Evolutionary conservation across 805 yeast species (phyloP).

Genomic region (Pichia cephalocereana): DNA sequence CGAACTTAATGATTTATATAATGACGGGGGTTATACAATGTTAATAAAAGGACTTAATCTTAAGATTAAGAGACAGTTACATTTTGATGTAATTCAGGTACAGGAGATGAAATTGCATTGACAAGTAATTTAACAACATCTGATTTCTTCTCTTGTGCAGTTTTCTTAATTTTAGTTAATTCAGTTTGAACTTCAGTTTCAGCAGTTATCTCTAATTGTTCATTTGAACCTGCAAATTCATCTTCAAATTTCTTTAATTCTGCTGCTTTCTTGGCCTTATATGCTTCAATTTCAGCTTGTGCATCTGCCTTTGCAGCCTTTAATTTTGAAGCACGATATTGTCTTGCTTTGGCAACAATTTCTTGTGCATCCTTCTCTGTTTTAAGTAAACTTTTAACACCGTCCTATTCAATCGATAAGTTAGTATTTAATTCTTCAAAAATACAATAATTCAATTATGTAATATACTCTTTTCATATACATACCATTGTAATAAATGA

Average conservation of each 20-base stretch:
- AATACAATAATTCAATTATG: too few relatives aligned
- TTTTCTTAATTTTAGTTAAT: constrained; percentile 53
- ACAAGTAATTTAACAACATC: constrained; percentile 69
- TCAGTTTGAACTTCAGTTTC: constrained; percentile 64
- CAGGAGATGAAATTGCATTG: constrained; percentile 70
- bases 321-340: constrained; percentile 76
- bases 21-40: too few relatives aligned
- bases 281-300: constrained; percentile 74
- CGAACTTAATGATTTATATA: neutral
- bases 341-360: constrained; percentile 87
- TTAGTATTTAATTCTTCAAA: neutral
- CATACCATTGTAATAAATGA: neutral
- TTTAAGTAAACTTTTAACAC: constrained; percentile 62
- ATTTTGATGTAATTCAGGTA: constrained; percentile 76
- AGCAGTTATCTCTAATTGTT: constrained; percentile 70
- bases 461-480: too few relatives aligned
- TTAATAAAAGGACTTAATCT: too few relatives aligned
- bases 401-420: constrained; percentile 17
- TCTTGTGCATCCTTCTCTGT: constrained; percentile 98
- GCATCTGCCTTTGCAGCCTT: constrained; percentile 96
- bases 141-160: constrained; percentile 52
- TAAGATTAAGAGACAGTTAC: constrained; percentile 1
- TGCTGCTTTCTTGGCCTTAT: constrained; percentile 73
- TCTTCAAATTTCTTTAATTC: constrained; percentile 69
- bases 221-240: constrained; percentile 68